These are phyloP conservation scores for Neurospora tetrasperma DNA, from an alignment of 495 filamentous ascomycete species.

Conservation along the genomic window DNA sequence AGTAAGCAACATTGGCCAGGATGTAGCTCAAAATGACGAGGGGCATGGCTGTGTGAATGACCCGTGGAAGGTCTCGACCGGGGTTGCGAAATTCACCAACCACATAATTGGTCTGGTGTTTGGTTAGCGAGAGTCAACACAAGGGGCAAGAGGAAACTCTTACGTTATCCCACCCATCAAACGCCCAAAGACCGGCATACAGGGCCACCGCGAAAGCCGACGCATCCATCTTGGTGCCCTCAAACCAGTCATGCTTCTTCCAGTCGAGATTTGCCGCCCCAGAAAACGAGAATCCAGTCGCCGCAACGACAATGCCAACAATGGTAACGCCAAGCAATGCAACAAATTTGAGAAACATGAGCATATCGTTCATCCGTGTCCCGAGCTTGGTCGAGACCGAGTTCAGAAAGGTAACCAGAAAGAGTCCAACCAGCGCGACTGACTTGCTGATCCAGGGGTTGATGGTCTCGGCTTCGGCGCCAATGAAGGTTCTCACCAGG, in stretches of 20 bases:
- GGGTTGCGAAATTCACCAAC: constrained; percentile 93
- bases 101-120: constrained; percentile 80
- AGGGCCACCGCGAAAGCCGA: constrained; percentile 84
- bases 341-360: constrained; percentile 96
- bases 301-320: constrained; percentile 80
- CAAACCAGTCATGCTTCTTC: constrained; percentile 83
- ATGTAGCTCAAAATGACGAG: constrained; percentile 86
- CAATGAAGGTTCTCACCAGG: constrained; percentile 73
- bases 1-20: constrained; percentile 84
- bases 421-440: constrained; percentile 67
- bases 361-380: constrained; percentile 71
- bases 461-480: constrained; percentile 63
- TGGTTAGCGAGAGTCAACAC: constrained; percentile 5
- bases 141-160: constrained; percentile 24
- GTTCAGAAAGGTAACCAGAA: constrained; percentile 72
- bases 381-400: constrained; percentile 83
- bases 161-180: constrained; percentile 98
- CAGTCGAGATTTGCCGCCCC: constrained; percentile 74
- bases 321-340: constrained; percentile 80
- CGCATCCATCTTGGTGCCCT: constrained; percentile 66
- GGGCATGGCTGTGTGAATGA: constrained; percentile 96
- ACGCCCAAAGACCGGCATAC: constrained; percentile 95
- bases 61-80: constrained; percentile 77
- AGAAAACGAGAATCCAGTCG: constrained; percentile 68
- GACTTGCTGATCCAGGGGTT: constrained; percentile 86